These are phyloP conservation scores for Serendipita sp. DNA, from an alignment of 768 basidiomycete species.

Conservation along the genomic window DNA sequence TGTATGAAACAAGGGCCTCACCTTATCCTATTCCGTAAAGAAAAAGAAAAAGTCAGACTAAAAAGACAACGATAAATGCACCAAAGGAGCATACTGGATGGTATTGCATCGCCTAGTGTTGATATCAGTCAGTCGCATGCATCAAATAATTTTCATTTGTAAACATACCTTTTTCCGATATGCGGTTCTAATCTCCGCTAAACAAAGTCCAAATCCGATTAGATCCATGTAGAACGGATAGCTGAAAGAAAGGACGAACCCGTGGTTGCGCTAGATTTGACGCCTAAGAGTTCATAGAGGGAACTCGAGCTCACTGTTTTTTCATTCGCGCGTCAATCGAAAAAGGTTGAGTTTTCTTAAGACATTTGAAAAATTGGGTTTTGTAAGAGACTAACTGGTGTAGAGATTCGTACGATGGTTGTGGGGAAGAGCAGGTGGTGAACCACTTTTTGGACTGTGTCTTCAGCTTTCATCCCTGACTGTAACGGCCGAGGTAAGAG, in stretches of 20 bases:
- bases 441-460: neutral
- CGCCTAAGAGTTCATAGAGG: constrained; percentile 74
- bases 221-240: neutral
- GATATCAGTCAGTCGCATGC: neutral
- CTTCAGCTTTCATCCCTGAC: neutral
- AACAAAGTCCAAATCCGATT: neutral
- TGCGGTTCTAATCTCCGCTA: constrained; percentile 84
- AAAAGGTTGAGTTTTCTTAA: neutral
- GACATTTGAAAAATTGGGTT: neutral
- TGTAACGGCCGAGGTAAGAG: neutral
- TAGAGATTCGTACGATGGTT: neutral
- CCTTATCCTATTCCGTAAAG: constrained; percentile 43
- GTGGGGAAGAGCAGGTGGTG: neutral
- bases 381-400: neutral
- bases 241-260: constrained; percentile 27
- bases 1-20: constrained; percentile 15
- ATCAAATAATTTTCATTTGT: neutral
- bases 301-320: neutral
- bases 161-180: constrained; percentile 73
- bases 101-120: constrained; percentile 58
- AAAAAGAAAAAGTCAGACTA: neutral
- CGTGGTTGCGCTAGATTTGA: constrained; percentile 51
- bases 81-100: constrained; percentile 50
- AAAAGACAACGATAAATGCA: neutral
- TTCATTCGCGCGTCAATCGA: no score